These are phyloP conservation scores for Chenopodium quinoa DNA, from an alignment of 148 eudicot species.

Conservation along the genomic window DNA sequence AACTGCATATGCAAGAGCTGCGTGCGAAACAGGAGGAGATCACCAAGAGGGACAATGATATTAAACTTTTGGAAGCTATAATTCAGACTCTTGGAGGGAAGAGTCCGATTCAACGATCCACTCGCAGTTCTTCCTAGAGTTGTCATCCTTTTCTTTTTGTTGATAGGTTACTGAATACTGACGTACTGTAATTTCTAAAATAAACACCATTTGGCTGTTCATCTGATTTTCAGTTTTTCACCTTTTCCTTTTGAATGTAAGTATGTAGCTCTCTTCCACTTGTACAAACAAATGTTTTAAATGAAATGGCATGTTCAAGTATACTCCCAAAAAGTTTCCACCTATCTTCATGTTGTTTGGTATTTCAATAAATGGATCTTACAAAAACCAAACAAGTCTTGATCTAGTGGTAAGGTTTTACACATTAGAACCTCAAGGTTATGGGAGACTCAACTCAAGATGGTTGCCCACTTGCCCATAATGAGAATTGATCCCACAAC, in stretches of 20 bases:
- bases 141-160: not conserved
- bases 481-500: too few species aligned
- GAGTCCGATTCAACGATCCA: conserved; percentile 34
- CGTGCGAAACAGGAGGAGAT: conserved; percentile 88
- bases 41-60: conserved; percentile 72
- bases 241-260: not conserved
- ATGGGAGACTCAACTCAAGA: too few species aligned
- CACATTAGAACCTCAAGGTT: too few species aligned
- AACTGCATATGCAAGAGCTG: conserved; percentile 85
- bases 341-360: too few species aligned
- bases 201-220: not conserved
- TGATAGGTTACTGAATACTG: not conserved
- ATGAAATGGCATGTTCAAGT: not conserved
- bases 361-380: too few species aligned
- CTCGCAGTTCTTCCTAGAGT: conserved; percentile 21
- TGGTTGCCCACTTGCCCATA: too few species aligned
- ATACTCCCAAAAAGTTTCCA: too few species aligned
- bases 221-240: not conserved
- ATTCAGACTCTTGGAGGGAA: conserved; percentile 89
- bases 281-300: not conserved
- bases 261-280: conserved; percentile 1
- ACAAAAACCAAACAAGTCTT: too few species aligned
- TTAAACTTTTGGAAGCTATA: conserved; percentile 89
- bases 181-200: not conserved
- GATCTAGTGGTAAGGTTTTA: too few species aligned